phyloP scores from a whole-genome alignment of 371 early-diverging fungal genomes.

The Homolaphlyctis polyrhiza region DNA sequence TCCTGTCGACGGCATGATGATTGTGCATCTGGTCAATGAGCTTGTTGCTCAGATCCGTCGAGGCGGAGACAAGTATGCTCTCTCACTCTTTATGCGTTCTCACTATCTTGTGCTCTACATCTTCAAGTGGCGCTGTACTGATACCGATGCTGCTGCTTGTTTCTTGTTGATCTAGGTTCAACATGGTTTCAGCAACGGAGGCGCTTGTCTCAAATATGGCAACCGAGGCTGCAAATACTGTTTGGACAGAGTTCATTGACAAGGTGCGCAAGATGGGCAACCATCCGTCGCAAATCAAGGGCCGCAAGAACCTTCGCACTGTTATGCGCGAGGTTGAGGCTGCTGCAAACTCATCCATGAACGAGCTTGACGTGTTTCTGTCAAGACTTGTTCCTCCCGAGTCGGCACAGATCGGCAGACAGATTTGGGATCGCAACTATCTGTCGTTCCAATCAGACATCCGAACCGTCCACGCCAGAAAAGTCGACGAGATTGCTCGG shows the following conservation, averaged over 20 bases:
- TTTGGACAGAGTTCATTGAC: slow-evolving; percentile 39
- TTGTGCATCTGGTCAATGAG: slow-evolving; percentile 41
- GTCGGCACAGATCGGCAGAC: slow-evolving; percentile 32
- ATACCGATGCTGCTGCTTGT: too few species aligned
- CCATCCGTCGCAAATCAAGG: slow-evolving; percentile 42
- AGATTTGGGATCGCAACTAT: slow-evolving; percentile 44
- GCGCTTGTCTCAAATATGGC: slow-evolving; percentile 50
- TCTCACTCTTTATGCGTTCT: background rate
- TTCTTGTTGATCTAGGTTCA: too few species aligned
- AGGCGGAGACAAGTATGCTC: slow-evolving; percentile 28
- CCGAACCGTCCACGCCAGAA: slow-evolving; percentile 28
- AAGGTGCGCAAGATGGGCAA: slow-evolving; percentile 33
- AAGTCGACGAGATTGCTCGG: slow-evolving; percentile 28
- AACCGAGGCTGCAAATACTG: slow-evolving; percentile 45
- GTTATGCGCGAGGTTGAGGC: slow-evolving; percentile 44
- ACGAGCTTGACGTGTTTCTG: slow-evolving; percentile 40
- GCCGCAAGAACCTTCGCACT: slow-evolving; percentile 41
- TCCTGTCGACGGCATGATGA: slow-evolving; percentile 33
- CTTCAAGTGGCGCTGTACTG: too few species aligned
- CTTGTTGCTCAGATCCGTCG: slow-evolving; percentile 42
- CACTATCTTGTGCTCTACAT: too few species aligned
- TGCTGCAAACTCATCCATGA: slow-evolving; percentile 29
- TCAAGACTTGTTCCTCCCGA: slow-evolving; percentile 32
- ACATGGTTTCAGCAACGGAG: slow-evolving; percentile 49
- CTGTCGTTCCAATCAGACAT: slow-evolving; percentile 34